phyloP scores from a whole-genome alignment of 441 rosid species.

The Erodium moschatum region DNA sequence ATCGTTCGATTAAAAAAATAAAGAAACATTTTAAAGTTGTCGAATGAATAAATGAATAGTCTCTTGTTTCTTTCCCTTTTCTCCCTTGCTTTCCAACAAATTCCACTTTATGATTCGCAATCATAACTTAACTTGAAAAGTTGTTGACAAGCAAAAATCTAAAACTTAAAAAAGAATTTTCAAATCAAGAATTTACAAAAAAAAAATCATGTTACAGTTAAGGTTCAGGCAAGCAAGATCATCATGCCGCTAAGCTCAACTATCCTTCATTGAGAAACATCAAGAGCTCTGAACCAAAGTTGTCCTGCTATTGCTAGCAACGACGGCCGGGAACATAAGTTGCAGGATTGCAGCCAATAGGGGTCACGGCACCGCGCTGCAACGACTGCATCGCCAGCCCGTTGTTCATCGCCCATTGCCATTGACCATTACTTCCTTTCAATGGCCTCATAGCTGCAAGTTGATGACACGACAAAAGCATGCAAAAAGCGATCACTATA shows the following conservation, averaged over 20 bases:
- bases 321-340: not conserved
- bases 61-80: too few species aligned
- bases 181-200: not conserved
- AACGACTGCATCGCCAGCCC: not conserved
- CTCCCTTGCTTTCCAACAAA: too few species aligned
- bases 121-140: not conserved
- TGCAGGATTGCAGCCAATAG: slow-evolving; percentile 1
- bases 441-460: not conserved
- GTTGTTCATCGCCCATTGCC: not conserved
- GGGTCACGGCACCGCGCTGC: not conserved
- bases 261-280: not conserved
- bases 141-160: not conserved
- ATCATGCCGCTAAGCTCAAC: not conserved
- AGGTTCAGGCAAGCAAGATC: not conserved
- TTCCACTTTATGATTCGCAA: not conserved
- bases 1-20: too few species aligned
- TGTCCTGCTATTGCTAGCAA: not conserved
- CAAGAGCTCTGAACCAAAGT: not conserved
- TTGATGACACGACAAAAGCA: not conserved
- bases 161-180: not conserved
- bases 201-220: not conserved
- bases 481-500: not conserved
- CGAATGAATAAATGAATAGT: too few species aligned
- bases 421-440: not conserved
- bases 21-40: too few species aligned